Percentiles rank a stretch among this genome's conserved stretches.
Evolutionary conservation across 179 eudicot species (phyloP).

Genomic region (Gypsophila paniculata): DNA sequence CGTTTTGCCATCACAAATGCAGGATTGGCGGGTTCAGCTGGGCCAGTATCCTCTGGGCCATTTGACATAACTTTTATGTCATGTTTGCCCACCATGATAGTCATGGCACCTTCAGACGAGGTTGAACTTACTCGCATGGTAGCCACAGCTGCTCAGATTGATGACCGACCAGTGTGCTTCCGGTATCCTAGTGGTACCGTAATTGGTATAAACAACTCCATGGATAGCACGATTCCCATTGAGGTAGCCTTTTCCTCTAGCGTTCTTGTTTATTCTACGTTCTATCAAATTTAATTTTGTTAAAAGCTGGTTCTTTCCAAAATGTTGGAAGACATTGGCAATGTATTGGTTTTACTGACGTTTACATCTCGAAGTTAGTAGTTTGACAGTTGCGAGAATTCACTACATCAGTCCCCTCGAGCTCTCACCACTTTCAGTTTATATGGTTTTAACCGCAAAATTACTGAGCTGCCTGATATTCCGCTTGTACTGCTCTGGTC

Average conservation of each 20-base stretch:
- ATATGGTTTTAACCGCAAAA: too few species aligned
- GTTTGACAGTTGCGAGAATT: background rate
- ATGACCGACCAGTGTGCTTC: slow-evolving; percentile 82
- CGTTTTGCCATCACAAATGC: slow-evolving; percentile 80
- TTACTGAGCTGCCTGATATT: too few species aligned
- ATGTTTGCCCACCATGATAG: slow-evolving; percentile 90
- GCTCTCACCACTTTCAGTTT: background rate
- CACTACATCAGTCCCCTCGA: background rate
- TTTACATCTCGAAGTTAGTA: background rate
- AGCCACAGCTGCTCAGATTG: slow-evolving; percentile 56
- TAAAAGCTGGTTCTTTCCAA: background rate
- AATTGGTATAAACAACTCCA: slow-evolving; percentile 33
- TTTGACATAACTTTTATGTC: slow-evolving; percentile 88
- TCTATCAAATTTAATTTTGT: background rate
- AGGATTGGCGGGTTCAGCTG: slow-evolving; percentile 77
- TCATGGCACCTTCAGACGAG: slow-evolving; percentile 97
- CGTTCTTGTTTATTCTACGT: background rate
- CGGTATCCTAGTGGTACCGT: slow-evolving; percentile 75
- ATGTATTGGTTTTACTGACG: background rate
- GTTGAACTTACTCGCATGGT: slow-evolving; percentile 83
- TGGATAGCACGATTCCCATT: slow-evolving; percentile 43
- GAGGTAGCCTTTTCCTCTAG: slow-evolving; percentile 42
- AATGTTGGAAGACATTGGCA: too few species aligned
- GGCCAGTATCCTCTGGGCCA: slow-evolving; percentile 66
- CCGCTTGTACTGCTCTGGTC: too few species aligned